A percentile compares a stretch with the other conserved stretches of the same genome.
Evolutionary conservation across 495 filamentous ascomycete species (phyloP).

Genomic region (Pyrenula massariospora): DNA sequence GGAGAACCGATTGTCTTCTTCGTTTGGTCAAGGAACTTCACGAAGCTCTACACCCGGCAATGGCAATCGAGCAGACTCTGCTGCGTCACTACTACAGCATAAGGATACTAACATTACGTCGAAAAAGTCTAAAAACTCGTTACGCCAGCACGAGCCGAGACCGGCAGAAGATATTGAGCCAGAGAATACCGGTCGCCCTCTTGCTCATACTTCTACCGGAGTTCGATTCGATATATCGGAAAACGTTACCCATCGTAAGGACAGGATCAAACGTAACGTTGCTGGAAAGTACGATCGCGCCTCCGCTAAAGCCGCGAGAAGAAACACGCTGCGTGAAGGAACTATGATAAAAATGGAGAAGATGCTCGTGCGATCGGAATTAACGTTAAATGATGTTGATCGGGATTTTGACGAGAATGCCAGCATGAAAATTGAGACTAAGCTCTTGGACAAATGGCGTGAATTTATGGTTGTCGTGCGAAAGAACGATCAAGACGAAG

Average conservation of each 20-base stretch:
- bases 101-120: neutral
- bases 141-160: neutral
- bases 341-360: slow-evolving; percentile 63
- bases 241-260: slow-evolving; percentile 27
- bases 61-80: neutral
- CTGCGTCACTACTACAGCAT: neutral
- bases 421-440: slow-evolving; percentile 48
- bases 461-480: slow-evolving; percentile 64
- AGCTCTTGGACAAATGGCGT: slow-evolving; percentile 54
- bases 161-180: slow-evolving; percentile 2
- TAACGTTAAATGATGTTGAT: slow-evolving; percentile 35
- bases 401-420: slow-evolving; percentile 58
- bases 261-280: slow-evolving; percentile 21
- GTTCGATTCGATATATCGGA: slow-evolving; percentile 35
- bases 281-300: slow-evolving; percentile 26
- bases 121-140: neutral
- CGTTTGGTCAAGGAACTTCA: neutral
- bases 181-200: neutral
- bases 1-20: neutral
- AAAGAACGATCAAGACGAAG: slow-evolving; percentile 38
- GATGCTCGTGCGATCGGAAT: slow-evolving; percentile 61
- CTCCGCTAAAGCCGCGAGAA: slow-evolving; percentile 24
- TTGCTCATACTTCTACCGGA: neutral
- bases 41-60: neutral
- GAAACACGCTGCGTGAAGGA: slow-evolving; percentile 38